Evolutionary conservation across 2,329 filamentous ascomycete genomes (phyloP).

Genomic region (Lasiodiplodia gonubiensis): DNA sequence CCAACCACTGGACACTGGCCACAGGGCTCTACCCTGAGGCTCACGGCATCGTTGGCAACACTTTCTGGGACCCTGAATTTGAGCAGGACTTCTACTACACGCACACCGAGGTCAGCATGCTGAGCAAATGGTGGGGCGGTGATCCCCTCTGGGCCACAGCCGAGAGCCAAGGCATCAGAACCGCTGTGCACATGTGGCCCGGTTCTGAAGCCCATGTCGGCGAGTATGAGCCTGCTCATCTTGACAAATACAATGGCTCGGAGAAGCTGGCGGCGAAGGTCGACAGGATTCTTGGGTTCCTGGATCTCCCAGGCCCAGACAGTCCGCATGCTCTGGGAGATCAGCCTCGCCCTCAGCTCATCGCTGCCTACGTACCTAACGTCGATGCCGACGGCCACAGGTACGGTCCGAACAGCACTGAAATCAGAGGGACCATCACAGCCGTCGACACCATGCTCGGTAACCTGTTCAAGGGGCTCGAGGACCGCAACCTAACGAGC

Average conservation of each 20-base stretch:
- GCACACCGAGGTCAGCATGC: slow-evolving; percentile 73
- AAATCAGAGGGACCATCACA: slow-evolving; percentile 78
- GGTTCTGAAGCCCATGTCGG: slow-evolving; percentile 88
- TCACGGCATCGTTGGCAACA: slow-evolving; percentile 92
- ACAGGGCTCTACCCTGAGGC: slow-evolving; percentile 92
- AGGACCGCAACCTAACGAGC: slow-evolving; percentile 79
- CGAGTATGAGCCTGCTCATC: slow-evolving; percentile 73
- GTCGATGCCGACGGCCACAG: slow-evolving; percentile 86
- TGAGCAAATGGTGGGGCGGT: slow-evolving; percentile 92
- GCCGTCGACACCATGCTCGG: slow-evolving; percentile 85
- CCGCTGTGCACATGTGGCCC: slow-evolving; percentile 98
- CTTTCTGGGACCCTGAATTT: slow-evolving; percentile 85
- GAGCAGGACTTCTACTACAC: slow-evolving; percentile 88
- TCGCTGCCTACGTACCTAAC: slow-evolving; percentile 92
- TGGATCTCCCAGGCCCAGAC: slow-evolving; percentile 80
- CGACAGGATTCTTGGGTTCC: slow-evolving; percentile 75
- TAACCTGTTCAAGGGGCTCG: slow-evolving; percentile 74
- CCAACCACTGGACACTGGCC: slow-evolving; percentile 89
- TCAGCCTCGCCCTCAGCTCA: slow-evolving; percentile 78
- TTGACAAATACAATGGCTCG: slow-evolving; percentile 83
- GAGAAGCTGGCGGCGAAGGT: slow-evolving; percentile 79
- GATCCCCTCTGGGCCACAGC: slow-evolving; percentile 95
- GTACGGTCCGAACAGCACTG: slow-evolving; percentile 93
- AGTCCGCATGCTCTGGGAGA: slow-evolving; percentile 56
- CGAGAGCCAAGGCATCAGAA: slow-evolving; percentile 77